Evolutionary conservation across 1,139 yeast genomes (phyloP).

Genomic region (Protomyces inouyei): DNA sequence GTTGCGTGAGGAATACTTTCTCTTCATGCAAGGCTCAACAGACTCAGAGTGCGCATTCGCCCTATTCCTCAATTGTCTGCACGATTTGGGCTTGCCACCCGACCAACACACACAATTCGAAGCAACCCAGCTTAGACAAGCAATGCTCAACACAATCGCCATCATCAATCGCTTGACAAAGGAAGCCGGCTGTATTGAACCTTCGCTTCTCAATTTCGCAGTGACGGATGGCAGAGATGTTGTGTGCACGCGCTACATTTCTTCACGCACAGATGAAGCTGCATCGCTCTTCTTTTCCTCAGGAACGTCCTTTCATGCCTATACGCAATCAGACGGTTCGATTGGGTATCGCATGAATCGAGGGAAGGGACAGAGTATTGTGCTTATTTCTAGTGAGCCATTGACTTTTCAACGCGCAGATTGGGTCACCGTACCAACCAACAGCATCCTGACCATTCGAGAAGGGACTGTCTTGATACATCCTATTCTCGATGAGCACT

Average conservation of each 20-base stretch:
- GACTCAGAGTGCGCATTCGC: slow-evolving; percentile 96
- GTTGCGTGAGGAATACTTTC: slow-evolving; percentile 72
- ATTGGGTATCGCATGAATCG: slow-evolving; percentile 76
- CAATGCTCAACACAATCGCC: slow-evolving; percentile 68
- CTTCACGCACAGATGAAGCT: slow-evolving; percentile 88
- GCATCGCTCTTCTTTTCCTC: slow-evolving; percentile 85
- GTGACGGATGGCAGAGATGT: slow-evolving; percentile 90
- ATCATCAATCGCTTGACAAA: slow-evolving; percentile 64
- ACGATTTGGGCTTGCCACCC: slow-evolving; percentile 72
- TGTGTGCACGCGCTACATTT: slow-evolving; percentile 80
- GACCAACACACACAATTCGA: slow-evolving; percentile 46
- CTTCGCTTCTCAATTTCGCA: slow-evolving; percentile 85
- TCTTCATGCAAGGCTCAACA: slow-evolving; percentile 83
- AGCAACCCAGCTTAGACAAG: slow-evolving; percentile 58
- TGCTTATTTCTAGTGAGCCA: slow-evolving; percentile 96
- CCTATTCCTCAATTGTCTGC: slow-evolving; percentile 69
- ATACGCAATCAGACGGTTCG: slow-evolving; percentile 66
- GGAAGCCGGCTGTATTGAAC: slow-evolving; percentile 56
- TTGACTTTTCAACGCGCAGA: slow-evolving; percentile 93
- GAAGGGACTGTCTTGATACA: slow-evolving; percentile 83
- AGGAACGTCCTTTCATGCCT: slow-evolving; percentile 85
- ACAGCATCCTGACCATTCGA: slow-evolving; percentile 75
- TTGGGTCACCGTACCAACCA: slow-evolving; percentile 96
- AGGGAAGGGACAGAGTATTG: slow-evolving; percentile 86
- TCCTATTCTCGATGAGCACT: slow-evolving; percentile 50